Conservation (phyloP, 2,329 filamentous ascomycete genomes). For the Aspergillus sojae region DNA sequence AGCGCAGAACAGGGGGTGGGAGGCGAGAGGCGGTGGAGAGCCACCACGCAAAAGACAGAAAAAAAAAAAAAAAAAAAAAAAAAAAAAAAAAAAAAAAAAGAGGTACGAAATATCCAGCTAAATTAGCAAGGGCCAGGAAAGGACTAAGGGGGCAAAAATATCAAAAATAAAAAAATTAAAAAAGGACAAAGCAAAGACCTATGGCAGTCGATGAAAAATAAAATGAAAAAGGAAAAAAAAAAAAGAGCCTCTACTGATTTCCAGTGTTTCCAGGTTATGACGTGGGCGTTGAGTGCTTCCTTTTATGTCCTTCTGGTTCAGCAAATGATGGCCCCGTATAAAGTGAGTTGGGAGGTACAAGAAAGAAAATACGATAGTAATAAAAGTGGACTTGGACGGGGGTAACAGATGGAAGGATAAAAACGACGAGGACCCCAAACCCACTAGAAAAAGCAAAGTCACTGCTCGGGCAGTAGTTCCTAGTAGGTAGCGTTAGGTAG, state of each 20-base stretch:
- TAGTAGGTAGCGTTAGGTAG: slow-evolving; percentile 10
- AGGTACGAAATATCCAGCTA: too few species aligned
- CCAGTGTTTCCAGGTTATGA: slow-evolving; percentile 31
- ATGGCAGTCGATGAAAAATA: background rate
- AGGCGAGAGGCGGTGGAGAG: slow-evolving; percentile 17
- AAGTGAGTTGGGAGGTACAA: background rate
- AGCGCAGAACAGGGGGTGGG: slow-evolving; percentile 15
- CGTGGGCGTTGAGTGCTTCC: slow-evolving; percentile 25
- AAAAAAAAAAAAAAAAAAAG: background rate
- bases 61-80: background rate
- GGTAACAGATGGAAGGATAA: slow-evolving; percentile 13
- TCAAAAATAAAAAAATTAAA: slow-evolving; percentile 17
- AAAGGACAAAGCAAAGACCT: slow-evolving; percentile 7
- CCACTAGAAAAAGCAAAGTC: slow-evolving; percentile 6
- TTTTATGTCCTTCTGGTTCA: background rate
- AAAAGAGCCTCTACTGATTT: slow-evolving; percentile 23
- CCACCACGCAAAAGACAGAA: slow-evolving; percentile 7
- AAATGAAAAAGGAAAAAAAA: slow-evolving; percentile 13
- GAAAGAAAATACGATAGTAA: background rate
- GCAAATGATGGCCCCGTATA: background rate
- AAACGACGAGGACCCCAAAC: slow-evolving; percentile 11
- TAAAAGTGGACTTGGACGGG: background rate
- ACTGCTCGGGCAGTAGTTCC: background rate
- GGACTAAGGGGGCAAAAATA: slow-evolving; percentile 15
- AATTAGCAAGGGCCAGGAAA: slow-evolving; percentile 19